Evolutionary conservation across 495 filamentous ascomycete species (phyloP), one percentile per base, ranked within the genome.

Genomic region (Chlorociboria aeruginascens): DNA sequence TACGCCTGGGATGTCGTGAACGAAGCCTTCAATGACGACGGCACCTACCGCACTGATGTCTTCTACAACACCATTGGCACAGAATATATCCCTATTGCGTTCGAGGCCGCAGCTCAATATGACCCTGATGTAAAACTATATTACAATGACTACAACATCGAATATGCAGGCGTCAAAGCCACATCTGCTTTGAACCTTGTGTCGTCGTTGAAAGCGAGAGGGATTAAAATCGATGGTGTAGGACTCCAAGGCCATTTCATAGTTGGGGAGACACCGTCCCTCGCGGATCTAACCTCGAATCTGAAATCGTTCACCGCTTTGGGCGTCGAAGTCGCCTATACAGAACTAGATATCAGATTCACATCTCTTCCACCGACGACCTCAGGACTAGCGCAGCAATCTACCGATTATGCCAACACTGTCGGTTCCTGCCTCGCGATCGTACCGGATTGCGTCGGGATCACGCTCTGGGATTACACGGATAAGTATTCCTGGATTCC

Each of bases 81-180:
- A 44, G 69, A 73, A 46, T 84, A 69, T 58, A 68, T 81, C 50
- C 63, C 63, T 11, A 73, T 80, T 38, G 77, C 78, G 34, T 78
- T 82, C 62, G 8, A 32, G 6, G 42, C 49, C 7, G 73, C 73
- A 4, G 68, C 70, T 14, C 66, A 66, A 10, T 69, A 66, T 3
- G 79, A 82, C 55, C 77, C 73, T 0, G 44, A 58, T 12, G 72
- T 74, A 6, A 82, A 83, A 64, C 69, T 83, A 14, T 83, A 81
- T 56, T 79, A 78, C 66, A 83, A 83, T 56, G 77, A 81, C 52
- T 85, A 83, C 65, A 82, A 77, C 64, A 75, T 81, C 55, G 81
- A 83, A 59, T 66, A 57, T 4, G 63, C 67, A 6, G 67, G 71
- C 6, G 51, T 63, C 39, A 75, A 81, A 25, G 62, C 71, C 30